Evolutionary conservation across 2,329 filamentous ascomycete genomes (phyloP), one percentile per base, ranked within the genome.

Genomic region (Setomelanomma holmii): DNA sequence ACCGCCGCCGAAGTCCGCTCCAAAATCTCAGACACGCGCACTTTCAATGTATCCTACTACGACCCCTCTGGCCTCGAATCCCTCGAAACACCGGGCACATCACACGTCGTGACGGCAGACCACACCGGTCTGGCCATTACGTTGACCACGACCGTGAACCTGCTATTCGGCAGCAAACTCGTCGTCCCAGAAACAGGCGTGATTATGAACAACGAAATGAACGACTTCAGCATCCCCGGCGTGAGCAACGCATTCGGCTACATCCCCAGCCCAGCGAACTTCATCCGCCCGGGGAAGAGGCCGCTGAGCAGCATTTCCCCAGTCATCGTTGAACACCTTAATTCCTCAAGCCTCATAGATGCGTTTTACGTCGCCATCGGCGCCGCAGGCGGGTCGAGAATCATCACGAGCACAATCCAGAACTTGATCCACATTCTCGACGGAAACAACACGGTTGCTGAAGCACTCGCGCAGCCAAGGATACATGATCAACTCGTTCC

Each of bases 101-200:
- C 85, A 16, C 89, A 92, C 61, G 77, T 93, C 7, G 86, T 90
- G 0, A 80, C 89, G 0, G 86, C 88, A 0, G 93, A 97, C 72
- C 74, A 75, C 6, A 81, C 83, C 0, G 93, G 93, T 5, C 80
- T 96, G 72, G 86, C 91, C 2, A 83, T 96, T 30, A 89, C 89
- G 1, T 81, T 92, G 11, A 97, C 93, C 0, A 95, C 91, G 1
- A 97, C 93, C 0, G 80, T 97, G 50, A 97, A 97, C 74, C 80
- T 95, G 4, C 81, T 95, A 3, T 98, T 96, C 64, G 93, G 93
- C 40, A 88, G 87, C 22, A 82, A 86, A 17, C 74, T 96, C 58
- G 86, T 96, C 75, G 89, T 93, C 1, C 90, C 91, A 0, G 83
- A 88, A 62, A 93, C 91, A 0, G 93, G 93, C 16, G 82, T 96